phyloP scores from a whole-genome alignment of 371 early-diverging fungal species.

The Mucor racemosus region DNA sequence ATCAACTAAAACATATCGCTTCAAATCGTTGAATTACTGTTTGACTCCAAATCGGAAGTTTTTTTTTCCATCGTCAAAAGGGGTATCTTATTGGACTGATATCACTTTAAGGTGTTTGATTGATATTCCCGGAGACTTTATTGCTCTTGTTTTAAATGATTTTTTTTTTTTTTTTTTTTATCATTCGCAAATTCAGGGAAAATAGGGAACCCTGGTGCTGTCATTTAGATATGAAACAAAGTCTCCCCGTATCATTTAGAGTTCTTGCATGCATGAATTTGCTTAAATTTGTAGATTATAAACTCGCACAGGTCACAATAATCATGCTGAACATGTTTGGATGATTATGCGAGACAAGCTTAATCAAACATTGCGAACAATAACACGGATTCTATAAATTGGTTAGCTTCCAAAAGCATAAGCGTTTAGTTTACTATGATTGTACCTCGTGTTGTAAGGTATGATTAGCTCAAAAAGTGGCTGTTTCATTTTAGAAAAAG shows the following conservation, averaged over 20 bases:
- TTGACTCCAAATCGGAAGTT: constrained; percentile 2
- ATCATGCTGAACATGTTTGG: no score
- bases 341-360: no score
- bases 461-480: no score
- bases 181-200: not conserved
- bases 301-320: no score
- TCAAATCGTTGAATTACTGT: not conserved
- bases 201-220: not conserved
- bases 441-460: no score
- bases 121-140: constrained; percentile 6
- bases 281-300: no score
- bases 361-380: no score
- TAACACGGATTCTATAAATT: no score
- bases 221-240: not conserved
- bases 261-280: not conserved
- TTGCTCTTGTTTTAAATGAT: not conserved
- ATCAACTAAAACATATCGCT: not conserved
- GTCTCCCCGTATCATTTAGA: not conserved
- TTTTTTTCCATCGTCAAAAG: not conserved
- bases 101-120: constrained; percentile 1
- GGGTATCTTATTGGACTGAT: not conserved
- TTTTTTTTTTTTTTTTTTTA: no score
- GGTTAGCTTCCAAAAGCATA: no score
- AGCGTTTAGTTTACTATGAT: no score
- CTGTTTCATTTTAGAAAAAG: no score